A percentile compares a stretch with the other conserved stretches of the same genome.
Evolutionary conservation across 148 eudicot species (phyloP).

Genomic region (Bassia scoparia): DNA sequence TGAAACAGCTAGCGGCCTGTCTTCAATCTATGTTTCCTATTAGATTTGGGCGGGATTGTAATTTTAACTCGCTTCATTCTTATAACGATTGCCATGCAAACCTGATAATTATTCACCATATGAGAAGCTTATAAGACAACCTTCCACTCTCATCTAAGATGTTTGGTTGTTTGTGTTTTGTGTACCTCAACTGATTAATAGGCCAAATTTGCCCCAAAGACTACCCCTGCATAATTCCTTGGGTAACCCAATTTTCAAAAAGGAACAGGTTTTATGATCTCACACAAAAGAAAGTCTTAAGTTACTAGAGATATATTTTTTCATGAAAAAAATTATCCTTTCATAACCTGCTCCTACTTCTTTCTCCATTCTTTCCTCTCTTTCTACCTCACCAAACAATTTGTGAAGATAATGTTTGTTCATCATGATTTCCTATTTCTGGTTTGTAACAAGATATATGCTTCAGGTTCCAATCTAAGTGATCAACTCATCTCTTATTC

Average conservation of each 20-base stretch:
- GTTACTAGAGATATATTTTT: background rate
- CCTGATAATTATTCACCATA: rapidly evolving
- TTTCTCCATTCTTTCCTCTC: too few species aligned
- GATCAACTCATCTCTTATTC: too few species aligned
- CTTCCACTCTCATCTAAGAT: background rate
- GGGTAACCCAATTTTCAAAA: background rate
- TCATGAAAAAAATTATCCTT: background rate
- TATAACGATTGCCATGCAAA: background rate
- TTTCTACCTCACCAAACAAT: too few species aligned
- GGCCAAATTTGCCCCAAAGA: background rate
- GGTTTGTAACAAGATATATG: too few species aligned
- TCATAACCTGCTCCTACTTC: background rate
- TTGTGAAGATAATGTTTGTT: too few species aligned
- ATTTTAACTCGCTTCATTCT: background rate
- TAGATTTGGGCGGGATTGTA: background rate
- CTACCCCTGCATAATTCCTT: background rate
- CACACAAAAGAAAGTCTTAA: background rate
- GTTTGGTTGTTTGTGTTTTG: background rate
- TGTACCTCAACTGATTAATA: background rate
- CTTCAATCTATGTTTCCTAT: background rate
- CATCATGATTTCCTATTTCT: too few species aligned
- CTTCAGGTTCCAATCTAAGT: too few species aligned
- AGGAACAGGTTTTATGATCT: background rate
- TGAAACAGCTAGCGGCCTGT: background rate
- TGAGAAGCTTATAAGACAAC: background rate